Evolutionary conservation across 148 eudicot species (phyloP).

Genomic region (Chenopodium album): DNA sequence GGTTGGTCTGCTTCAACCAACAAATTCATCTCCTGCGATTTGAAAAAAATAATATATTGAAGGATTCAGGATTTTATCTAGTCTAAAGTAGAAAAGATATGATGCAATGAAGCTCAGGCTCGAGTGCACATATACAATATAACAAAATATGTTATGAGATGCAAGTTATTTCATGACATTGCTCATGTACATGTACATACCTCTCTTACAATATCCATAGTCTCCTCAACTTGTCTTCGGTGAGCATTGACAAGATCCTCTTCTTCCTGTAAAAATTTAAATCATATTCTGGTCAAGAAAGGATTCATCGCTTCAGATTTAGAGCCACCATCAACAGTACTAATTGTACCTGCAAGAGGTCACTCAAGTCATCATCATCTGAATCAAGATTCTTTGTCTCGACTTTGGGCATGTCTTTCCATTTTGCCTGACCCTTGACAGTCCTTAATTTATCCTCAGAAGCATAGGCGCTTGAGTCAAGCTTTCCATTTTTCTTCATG

Average conservation of each 20-base stretch:
- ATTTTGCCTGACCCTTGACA: conserved; percentile 56
- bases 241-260: conserved; percentile 98
- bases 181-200: conserved; percentile 34
- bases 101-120: neutral
- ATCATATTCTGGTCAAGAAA: conserved; percentile 4
- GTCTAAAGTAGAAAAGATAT: neutral
- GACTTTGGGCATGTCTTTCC: conserved; percentile 55
- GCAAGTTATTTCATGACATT: neutral
- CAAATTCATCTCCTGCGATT: conserved; percentile 85
- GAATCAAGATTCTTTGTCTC: conserved; percentile 47
- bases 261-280: conserved; percentile 63
- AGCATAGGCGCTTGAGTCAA: conserved; percentile 43
- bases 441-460: conserved; percentile 54
- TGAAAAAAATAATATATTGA: too few relatives aligned
- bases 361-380: conserved; percentile 74
- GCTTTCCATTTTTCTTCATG: conserved; percentile 60
- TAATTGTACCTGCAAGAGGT: conserved; percentile 66
- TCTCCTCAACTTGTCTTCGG: conserved; percentile 94
- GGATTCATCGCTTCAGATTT: neutral
- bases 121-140: neutral
- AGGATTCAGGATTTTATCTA: neutral
- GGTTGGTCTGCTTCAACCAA: conserved; percentile 93
- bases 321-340: neutral
- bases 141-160: neutral
- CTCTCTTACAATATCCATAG: conserved; percentile 96